Conservation (phyloP, 768 basidiomycete genomes). For the Mycena kentingensis region DNA sequence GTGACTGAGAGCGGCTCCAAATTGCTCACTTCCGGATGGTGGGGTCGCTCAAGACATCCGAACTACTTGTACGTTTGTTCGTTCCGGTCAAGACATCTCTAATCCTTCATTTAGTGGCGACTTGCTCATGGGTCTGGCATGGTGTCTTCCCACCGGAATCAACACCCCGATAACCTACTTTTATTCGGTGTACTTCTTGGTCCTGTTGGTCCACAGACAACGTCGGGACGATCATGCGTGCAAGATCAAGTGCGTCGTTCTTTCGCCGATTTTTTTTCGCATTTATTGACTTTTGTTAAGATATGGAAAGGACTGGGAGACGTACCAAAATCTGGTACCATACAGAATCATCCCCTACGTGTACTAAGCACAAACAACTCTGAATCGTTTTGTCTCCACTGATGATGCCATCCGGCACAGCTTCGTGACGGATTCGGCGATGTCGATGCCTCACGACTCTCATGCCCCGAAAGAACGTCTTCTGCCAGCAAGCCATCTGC, state of each 20-base stretch:
- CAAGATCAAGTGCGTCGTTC: slow-evolving; percentile 68
- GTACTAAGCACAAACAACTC: slow-evolving; percentile 39
- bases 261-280: slow-evolving; percentile 3
- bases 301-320: slow-evolving; percentile 87
- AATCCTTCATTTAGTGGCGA: slow-evolving; percentile 58
- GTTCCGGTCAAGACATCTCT: not conserved
- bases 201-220: slow-evolving; percentile 90
- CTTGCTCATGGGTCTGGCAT: slow-evolving; percentile 85
- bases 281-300: slow-evolving; percentile 41
- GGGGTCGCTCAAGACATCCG: slow-evolving; percentile 92
- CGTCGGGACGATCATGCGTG: slow-evolving; percentile 91
- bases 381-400: not conserved
- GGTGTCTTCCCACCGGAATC: slow-evolving; percentile 93
- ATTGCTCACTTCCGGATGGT: slow-evolving; percentile 95
- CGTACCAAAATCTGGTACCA: slow-evolving; percentile 72
- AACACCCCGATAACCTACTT: slow-evolving; percentile 94
- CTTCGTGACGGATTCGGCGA: not conserved
- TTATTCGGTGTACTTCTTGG: slow-evolving; percentile 85
- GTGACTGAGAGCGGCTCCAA: slow-evolving; percentile 85
- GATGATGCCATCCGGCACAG: not conserved
- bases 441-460: slow-evolving; percentile 51
- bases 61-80: slow-evolving; percentile 70
- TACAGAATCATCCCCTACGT: slow-evolving; percentile 74
- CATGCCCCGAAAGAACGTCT: slow-evolving; percentile 79
- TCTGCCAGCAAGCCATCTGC: slow-evolving; percentile 83